Base-by-base conservation (phyloP, 192 early-diverging fungal genomes). In the Gryganskiella cystojenkinii region DNA sequence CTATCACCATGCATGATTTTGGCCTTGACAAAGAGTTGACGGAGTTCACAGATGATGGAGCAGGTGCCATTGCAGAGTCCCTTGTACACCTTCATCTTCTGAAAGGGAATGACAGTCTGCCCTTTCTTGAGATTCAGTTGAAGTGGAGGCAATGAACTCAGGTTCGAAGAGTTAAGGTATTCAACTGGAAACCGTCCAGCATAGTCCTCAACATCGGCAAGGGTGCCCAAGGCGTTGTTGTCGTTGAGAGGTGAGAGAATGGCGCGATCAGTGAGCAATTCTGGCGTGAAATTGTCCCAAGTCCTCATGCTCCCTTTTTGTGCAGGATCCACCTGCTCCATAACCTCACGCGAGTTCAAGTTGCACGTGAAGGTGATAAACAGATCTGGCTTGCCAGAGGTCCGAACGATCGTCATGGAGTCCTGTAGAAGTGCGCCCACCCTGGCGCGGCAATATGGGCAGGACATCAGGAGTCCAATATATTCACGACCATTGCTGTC, bases 341-440 rank as follows among this genome's bases (percentile, higher is more conserved):
- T 43, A 33, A 83, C 66, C 35, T 83, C 71, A 1, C 61, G 67
- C 82, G 72, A 83, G 1, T 28, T 40, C 8, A 64, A 58, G 53
- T 73, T 81, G 14, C 70, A 75, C 19, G 63, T 75, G 3, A 82
- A 59, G 0, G 71, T 75, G 10, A 82, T 51, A 31, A 78, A 78
- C 0, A 53, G 28, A 46, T 71, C 64, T 0, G 68, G 72, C 3
- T 54, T 61, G 0, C 52, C 56, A 8, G 31, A 14, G 4, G 20
- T 28, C 4, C 65, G 31, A 0, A 70, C 67, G 19, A 78, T 72
- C n/a, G 61, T 35, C 30, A 82, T 62, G 2, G 68, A 63, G 52
- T 82, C 73, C 50, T 82, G 80, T n/a, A n/a, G n/a, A n/a, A n/a
- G n/a, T n/a, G n/a, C n/a, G n/a, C n/a, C n/a, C n/a, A n/a, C n/a